phyloP scores from a whole-genome alignment of 2,329 filamentous ascomycete genomes.

The Neopestalotiopsis rosae region DNA sequence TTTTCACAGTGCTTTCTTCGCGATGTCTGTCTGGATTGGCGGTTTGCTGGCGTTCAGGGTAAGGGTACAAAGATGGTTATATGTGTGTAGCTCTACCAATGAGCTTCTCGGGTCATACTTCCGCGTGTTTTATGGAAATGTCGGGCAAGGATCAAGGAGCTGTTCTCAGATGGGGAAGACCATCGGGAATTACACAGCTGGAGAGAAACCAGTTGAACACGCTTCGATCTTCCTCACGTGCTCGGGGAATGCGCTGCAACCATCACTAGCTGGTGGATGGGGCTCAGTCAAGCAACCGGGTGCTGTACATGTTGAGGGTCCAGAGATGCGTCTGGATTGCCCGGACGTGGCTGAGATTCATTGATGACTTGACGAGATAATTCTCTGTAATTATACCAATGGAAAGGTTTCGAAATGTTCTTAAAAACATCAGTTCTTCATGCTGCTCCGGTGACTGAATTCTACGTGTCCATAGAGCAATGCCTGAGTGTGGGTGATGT shows the following conservation, averaged over 20 bases:
- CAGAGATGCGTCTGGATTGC: slow-evolving; percentile 19
- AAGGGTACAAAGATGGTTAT: slow-evolving; percentile 36
- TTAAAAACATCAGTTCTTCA: neutral
- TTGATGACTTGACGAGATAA: slow-evolving; percentile 38
- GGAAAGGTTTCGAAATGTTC: slow-evolving; percentile 23
- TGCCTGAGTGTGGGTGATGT: neutral
- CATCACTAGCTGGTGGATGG: too few relatives aligned
- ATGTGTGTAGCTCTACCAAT: slow-evolving; percentile 29
- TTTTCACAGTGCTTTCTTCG: slow-evolving; percentile 38
- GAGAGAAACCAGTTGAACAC: neutral
- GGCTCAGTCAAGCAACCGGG: slow-evolving; percentile 21
- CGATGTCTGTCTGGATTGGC: slow-evolving; percentile 36
- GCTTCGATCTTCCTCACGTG: neutral
- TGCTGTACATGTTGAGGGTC: slow-evolving; percentile 29
- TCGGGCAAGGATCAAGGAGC: slow-evolving; percentile 26
- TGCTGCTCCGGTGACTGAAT: too few relatives aligned
- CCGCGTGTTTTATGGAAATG: slow-evolving; percentile 24
- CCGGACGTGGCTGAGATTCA: slow-evolving; percentile 23
- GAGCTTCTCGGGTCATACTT: slow-evolving; percentile 34
- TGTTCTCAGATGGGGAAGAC: neutral
- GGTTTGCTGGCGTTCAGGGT: slow-evolving; percentile 39
- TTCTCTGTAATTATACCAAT: slow-evolving; percentile 44
- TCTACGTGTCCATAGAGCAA: neutral
- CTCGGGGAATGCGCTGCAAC: neutral
- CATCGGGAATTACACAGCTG: neutral